A percentile compares a stretch with the other conserved stretches of the same genome.
phyloP scores from a whole-genome alignment of 164 flowering plant species.

The Tetracentron sinense region DNA sequence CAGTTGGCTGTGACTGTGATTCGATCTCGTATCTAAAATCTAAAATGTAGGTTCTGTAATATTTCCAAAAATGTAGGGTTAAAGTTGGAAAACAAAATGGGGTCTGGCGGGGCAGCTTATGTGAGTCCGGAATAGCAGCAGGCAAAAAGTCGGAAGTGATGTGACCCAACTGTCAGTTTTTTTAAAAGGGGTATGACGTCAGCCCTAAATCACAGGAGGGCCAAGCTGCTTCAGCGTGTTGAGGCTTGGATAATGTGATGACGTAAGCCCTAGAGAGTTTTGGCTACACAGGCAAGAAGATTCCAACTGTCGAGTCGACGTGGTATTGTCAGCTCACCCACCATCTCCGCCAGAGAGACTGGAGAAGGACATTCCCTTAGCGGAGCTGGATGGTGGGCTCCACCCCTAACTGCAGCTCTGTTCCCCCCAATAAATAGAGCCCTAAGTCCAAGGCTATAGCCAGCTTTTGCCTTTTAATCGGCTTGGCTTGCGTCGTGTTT shows the following conservation, averaged over 20 bases:
- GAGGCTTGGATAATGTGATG: constrained; percentile 10
- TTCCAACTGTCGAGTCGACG: constrained; percentile 34
- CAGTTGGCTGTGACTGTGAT: neutral
- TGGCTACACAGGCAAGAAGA: constrained; percentile 20
- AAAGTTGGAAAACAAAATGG: neutral
- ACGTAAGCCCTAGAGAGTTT: constrained; percentile 18
- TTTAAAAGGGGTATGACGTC: constrained; percentile 9
- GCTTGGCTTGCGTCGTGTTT: neutral
- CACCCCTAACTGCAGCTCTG: constrained; percentile 13
- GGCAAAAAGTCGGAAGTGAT: constrained; percentile 11
- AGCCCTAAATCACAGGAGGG: constrained; percentile 16
- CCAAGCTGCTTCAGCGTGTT: neutral
- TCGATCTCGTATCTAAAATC: too few relatives aligned
- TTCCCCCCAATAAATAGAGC: constrained; percentile 17
- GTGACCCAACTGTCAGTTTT: constrained; percentile 21
- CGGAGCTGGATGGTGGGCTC: constrained; percentile 22
- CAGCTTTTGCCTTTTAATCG: neutral
- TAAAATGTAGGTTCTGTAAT: neutral
- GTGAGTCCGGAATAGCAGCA: constrained; percentile 7
- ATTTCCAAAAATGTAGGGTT: too few relatives aligned
- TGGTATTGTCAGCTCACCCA: constrained; percentile 44
- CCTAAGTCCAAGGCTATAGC: neutral
- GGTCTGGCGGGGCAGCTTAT: constrained; percentile 5
- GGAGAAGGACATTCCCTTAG: constrained; percentile 43
- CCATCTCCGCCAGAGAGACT: constrained; percentile 38